Percentiles rank a stretch among this genome's conserved stretches.
Conservation (phyloP, 768 basidiomycete species). For the Tephrocybe sp. region DNA sequence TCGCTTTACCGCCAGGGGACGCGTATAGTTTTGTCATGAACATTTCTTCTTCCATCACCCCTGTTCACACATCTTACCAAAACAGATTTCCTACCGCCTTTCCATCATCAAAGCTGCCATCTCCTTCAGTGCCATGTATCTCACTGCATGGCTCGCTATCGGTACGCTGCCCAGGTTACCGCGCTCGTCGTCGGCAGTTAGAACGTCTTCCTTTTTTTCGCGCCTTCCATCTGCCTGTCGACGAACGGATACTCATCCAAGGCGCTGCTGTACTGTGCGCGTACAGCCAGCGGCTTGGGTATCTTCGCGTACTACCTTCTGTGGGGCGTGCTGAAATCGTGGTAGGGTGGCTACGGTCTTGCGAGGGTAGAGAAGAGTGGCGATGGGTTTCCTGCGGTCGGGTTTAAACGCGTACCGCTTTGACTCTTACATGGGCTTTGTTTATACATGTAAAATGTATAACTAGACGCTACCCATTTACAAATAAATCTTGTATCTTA, state of each 20-base stretch:
- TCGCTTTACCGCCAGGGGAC: conserved; percentile 50
- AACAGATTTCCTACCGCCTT: conserved; percentile 36
- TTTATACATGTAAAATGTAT: too few relatives aligned
- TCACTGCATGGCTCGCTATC: conserved; percentile 8
- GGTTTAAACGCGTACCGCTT: conserved; percentile 7
- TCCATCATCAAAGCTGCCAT: conserved; percentile 43
- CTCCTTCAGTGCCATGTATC: conserved; percentile 44
- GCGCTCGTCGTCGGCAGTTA: conserved; percentile 43
- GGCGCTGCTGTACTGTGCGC: conserved; percentile 47
- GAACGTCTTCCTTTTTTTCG: conserved; percentile 49
- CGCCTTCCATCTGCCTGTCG: conserved; percentile 46
- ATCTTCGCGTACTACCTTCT: conserved; percentile 26
- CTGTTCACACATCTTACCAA: background rate
- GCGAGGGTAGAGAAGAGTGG: conserved; percentile 5
- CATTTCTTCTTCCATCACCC: background rate
- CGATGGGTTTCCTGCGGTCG: conserved; percentile 7
- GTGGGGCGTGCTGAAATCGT: conserved; percentile 11
- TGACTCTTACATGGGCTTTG: background rate
- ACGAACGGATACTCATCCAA: conserved; percentile 39
- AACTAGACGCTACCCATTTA: too few relatives aligned
- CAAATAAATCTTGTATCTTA: too few relatives aligned
- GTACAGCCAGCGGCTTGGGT: conserved; percentile 26
- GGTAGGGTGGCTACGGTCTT: conserved; percentile 8
- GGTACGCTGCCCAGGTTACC: conserved; percentile 12
- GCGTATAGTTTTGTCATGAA: conserved; percentile 59